Percentiles rank a stretch among this genome's conserved stretches.
Conservation (phyloP, 148 eudicot genomes). For the Rhododendron mucronatum region DNA sequence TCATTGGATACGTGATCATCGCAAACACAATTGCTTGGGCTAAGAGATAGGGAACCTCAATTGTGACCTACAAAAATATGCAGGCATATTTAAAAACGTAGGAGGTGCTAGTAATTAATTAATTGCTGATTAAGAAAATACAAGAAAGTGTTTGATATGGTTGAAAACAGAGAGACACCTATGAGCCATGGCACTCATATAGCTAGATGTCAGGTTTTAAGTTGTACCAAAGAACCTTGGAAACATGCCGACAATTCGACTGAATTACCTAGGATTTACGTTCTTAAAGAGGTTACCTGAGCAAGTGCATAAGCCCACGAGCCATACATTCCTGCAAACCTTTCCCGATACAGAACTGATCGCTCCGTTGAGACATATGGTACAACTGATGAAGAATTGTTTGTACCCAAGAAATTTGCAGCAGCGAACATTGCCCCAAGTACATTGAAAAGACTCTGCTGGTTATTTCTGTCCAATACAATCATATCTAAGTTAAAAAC, state of each 20-base stretch:
- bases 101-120: neutral
- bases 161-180: neutral
- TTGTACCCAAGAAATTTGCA: neutral
- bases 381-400: neutral
- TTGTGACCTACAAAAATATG: neutral
- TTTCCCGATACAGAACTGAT: conserved; percentile 35
- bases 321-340: conserved; percentile 46
- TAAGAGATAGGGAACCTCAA: neutral
- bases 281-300: neutral
- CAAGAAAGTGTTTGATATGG: neutral
- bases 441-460: conserved; percentile 8
- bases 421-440: neutral
- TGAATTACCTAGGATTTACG: neutral
- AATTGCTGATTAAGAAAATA: neutral
- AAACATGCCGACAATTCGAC: neutral
- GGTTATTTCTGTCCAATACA: conserved; percentile 45
- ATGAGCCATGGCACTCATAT: neutral
- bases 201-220: too few relatives aligned
- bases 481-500: neutral
- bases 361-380: neutral
- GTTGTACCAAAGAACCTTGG: neutral
- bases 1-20: neutral
- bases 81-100: neutral
- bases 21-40: neutral
- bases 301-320: neutral